Evolutionary conservation across 2,329 filamentous ascomycete genomes (phyloP).

Genomic region (Acrocalymma vagum): DNA sequence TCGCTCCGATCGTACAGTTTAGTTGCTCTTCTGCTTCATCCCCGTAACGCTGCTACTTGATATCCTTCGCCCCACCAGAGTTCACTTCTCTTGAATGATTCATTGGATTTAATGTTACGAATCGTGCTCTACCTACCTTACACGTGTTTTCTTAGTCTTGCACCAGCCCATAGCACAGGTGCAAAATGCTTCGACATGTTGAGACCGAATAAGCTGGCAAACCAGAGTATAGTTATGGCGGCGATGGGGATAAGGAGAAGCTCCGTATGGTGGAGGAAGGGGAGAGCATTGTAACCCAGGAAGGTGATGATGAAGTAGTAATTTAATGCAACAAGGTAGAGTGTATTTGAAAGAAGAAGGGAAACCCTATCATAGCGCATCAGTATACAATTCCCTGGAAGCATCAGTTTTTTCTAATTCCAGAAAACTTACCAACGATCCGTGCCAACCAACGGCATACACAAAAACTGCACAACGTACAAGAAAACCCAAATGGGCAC

Average conservation of each 20-base stretch:
- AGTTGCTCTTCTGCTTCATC: too few species aligned
- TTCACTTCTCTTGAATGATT: too few species aligned
- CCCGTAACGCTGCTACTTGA: too few species aligned
- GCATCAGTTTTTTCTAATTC: background rate
- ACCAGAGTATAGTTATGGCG: conserved; percentile 68
- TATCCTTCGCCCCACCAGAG: too few species aligned
- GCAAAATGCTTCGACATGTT: conserved; percentile 61
- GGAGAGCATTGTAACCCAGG: conserved; percentile 73
- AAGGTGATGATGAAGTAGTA: conserved; percentile 76
- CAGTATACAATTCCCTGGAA: conserved; percentile 1
- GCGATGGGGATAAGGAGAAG: conserved; percentile 69
- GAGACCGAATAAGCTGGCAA: conserved; percentile 60
- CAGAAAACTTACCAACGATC: conserved; percentile 57
- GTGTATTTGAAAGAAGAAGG: conserved; percentile 69
- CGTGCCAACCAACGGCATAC: conserved; percentile 67
- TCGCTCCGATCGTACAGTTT: too few species aligned
- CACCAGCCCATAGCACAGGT: conserved; percentile 60
- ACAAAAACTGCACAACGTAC: conserved; percentile 72
- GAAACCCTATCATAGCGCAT: conserved; percentile 52
- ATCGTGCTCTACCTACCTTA: conserved; percentile 11
- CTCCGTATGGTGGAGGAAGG: conserved; percentile 73
- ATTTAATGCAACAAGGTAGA: conserved; percentile 70
- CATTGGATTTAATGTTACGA: background rate
- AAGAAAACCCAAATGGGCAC: conserved; percentile 73
- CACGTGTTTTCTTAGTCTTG: conserved; percentile 53